Conservation (phyloP, 2,329 filamentous ascomycete genomes). For the Neopestalotiopsis sp. region DNA sequence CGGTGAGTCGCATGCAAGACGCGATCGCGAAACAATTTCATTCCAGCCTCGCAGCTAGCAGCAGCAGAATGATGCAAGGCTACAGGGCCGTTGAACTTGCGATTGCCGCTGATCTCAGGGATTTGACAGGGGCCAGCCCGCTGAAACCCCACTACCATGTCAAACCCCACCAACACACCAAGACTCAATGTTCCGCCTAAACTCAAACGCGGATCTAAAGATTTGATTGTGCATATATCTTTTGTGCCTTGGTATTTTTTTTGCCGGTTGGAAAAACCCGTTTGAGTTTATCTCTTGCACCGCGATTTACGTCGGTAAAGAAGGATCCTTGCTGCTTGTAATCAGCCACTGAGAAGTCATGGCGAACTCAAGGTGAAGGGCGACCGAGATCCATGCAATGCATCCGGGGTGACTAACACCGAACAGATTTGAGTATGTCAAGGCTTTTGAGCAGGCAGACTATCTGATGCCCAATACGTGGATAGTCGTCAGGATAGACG, state of each 20-base stretch:
- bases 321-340: background rate
- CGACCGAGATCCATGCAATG: background rate
- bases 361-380: conserved; percentile 60
- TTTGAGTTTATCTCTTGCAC: background rate
- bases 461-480: conserved; percentile 86
- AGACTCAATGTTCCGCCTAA: background rate
- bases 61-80: conserved; percentile 22
- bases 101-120: conserved; percentile 11
- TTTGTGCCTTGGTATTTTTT: background rate
- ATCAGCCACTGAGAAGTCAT: conserved; percentile 35
- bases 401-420: conserved; percentile 26
- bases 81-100: conserved; percentile 16
- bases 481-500: conserved; percentile 94
- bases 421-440: conserved; percentile 89
- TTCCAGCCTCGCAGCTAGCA: conserved; percentile 13
- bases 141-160: conserved; percentile 17
- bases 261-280: background rate
- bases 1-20: background rate
- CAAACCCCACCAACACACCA: conserved; percentile 16
- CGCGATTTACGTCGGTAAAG: background rate
- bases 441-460: conserved; percentile 84
- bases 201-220: background rate
- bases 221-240: background rate
- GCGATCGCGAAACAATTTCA: conserved; percentile 17
- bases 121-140: conserved; percentile 19